These are phyloP conservation scores for Solanum gracilifrons DNA, from an alignment of 257 asterid species.

Conservation along the genomic window DNA sequence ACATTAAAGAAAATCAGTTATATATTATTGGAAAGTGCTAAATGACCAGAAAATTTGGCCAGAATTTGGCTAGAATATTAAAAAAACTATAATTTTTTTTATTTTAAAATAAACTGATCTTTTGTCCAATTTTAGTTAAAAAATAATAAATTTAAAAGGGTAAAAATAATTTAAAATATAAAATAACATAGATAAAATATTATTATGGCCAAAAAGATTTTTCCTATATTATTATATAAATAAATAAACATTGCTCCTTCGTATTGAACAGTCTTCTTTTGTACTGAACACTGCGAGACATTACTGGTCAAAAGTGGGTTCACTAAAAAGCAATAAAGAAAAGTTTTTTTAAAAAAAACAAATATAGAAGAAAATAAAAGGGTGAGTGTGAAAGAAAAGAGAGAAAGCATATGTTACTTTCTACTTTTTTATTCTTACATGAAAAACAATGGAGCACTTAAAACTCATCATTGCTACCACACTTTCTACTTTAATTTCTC, in stretches of 20 bases:
- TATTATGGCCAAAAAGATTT: too few species aligned
- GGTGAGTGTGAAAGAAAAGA: background rate
- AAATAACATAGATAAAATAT: too few species aligned
- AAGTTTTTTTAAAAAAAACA: background rate
- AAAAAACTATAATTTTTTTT: too few species aligned
- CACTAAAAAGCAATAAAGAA: constrained; percentile 2
- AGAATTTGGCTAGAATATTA: too few species aligned
- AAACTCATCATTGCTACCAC: constrained; percentile 16
- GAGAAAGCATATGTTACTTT: constrained; percentile 1
- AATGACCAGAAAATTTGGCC: too few species aligned
- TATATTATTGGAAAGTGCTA: background rate
- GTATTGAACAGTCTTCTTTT: background rate
- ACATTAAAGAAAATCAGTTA: background rate
- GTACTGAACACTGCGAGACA: constrained; percentile 13
- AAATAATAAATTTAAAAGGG: too few species aligned
- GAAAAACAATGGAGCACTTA: constrained; percentile 7
- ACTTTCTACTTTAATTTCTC: constrained; percentile 9
- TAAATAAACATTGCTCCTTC: background rate
- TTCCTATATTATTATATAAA: background rate
- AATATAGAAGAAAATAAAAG: background rate
- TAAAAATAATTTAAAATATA: too few species aligned
- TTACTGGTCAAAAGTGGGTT: constrained; percentile 9
- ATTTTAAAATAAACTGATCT: too few species aligned
- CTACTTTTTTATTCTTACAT: constrained; percentile 9
- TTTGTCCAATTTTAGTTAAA: too few species aligned